Conservation (phyloP, 208 protist species). For the Trypanosoma caninum region DNA sequence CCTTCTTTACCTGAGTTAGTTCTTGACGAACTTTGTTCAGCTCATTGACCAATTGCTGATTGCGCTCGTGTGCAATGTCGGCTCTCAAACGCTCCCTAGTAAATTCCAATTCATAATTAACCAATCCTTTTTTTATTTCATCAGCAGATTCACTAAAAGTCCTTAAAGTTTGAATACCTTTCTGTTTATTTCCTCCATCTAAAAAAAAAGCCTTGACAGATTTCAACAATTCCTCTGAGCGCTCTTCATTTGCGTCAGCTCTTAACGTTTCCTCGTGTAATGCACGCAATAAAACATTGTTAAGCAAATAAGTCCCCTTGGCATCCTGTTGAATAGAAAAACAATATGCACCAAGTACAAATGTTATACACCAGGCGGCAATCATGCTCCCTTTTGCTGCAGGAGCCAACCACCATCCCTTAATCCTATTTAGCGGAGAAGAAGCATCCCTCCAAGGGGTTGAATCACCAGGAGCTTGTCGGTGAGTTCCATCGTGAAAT, state of each 20-base stretch:
- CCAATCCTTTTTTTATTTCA: conserved; percentile 35
- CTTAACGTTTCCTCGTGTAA: conserved; percentile 77
- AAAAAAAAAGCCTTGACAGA: conserved; percentile 43
- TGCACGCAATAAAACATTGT: conserved; percentile 81
- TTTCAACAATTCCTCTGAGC: conserved; percentile 48
- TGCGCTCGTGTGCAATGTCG: conserved; percentile 57
- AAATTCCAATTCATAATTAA: conserved; percentile 83
- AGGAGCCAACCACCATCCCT: conserved; percentile 77
- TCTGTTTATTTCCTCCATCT: conserved; percentile 24
- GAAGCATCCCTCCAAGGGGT: conserved; percentile 81
- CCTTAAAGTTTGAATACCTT: conserved; percentile 24
- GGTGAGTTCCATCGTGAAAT: conserved; percentile 85
- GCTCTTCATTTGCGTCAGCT: conserved; percentile 70
- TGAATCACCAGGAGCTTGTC: conserved; percentile 81
- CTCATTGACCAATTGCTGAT: conserved; percentile 69
- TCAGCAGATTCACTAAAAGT: conserved; percentile 34
- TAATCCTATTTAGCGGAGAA: conserved; percentile 72
- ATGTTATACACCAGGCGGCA: conserved; percentile 73
- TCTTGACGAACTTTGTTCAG: conserved; percentile 48
- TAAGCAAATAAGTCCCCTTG: conserved; percentile 83
- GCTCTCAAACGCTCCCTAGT: conserved; percentile 50
- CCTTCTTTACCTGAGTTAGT: conserved; percentile 36
- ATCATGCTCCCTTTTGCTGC: conserved; percentile 79
- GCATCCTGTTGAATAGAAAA: conserved; percentile 85
- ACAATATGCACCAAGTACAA: conserved; percentile 73